These are phyloP conservation scores for Hypoxylon crocopeplum DNA, from an alignment of 495 filamentous ascomycete genomes.

Conservation along the genomic window DNA sequence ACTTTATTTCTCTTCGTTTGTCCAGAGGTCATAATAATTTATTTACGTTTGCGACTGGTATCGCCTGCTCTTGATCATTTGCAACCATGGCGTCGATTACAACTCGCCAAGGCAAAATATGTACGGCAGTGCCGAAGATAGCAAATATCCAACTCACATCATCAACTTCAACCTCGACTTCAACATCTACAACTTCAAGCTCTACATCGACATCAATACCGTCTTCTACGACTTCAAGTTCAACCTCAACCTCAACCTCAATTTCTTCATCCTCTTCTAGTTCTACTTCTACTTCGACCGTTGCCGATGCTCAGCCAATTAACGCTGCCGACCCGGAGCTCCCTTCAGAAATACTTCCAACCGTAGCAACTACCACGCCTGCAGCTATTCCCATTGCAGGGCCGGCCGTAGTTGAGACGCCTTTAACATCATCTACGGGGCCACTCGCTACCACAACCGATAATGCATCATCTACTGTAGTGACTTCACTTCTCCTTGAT, in stretches of 20 bases:
- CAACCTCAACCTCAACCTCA: conserved; percentile 7
- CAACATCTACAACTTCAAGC: not conserved
- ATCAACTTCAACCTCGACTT: conserved; percentile 22
- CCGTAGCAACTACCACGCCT: too few relatives aligned
- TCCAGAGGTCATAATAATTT: conserved; percentile 22
- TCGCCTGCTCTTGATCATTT: conserved; percentile 40
- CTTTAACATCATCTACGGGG: not conserved
- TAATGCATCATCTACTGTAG: not conserved
- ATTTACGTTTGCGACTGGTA: conserved; percentile 49
- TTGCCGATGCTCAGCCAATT: too few relatives aligned
- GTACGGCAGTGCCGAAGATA: conserved; percentile 54
- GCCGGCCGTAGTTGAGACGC: not conserved
- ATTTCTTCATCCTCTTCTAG: conserved; percentile 28
- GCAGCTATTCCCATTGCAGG: not conserved
- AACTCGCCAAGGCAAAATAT: conserved; percentile 47
- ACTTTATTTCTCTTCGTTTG: conserved; percentile 38
- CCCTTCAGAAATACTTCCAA: too few relatives aligned
- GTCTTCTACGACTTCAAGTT: conserved; percentile 18
- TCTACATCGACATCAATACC: conserved; percentile 21
- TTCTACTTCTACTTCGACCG: conserved; percentile 20
- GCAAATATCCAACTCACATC: conserved; percentile 15
- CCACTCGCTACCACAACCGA: not conserved
- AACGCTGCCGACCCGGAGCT: too few relatives aligned
- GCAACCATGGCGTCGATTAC: conserved; percentile 49
- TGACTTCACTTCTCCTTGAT: not conserved